Base-by-base conservation (phyloP, 805 yeast genomes). In the Candida silvicultrix region DNA sequence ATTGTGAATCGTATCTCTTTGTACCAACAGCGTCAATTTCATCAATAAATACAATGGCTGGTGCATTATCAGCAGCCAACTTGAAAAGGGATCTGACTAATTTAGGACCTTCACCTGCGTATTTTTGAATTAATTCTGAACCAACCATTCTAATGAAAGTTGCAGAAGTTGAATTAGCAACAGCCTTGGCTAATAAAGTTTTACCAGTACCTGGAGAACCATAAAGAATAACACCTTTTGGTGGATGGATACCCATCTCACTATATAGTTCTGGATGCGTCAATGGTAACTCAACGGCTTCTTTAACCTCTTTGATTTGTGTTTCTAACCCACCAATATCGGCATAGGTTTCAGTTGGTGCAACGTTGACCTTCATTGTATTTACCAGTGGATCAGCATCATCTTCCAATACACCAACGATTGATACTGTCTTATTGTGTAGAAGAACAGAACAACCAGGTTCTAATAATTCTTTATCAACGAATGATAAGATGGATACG, bases 171-270 rank as follows among this genome's bases (percentile, higher is more conserved):
- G 94, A 97, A 67, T 94, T 92, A 4, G 99, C 99, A 41, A 94
- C 99, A 0, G 99, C 99, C 66, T 90, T 92, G 14, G 98, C 98
- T 56, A 92, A 74, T 48, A 92, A 71, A 1, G 98, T 92, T 66
- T 92, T 92, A 58, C 98, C 98, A 3, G 98, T 92, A 67, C 98
- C 98, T 32, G 98, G 98, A 0, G 97, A 95, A 60, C 98, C 98
- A 63, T 92, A 92, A 48, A 92, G 74, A 57, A 92, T 90, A 44
- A 92, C 98, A 70, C 98, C 98, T 70, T 92, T 92, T 44, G 98
- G 98, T 12, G 97, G 98, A 62, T 90, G 89, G 60, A 92, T 92
- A 58, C 98, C 98, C 97, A 92, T 90, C 67, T 90, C 97, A 70
- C 94, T 97, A 67, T 90, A 92, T 57, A 92, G 72, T 66, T 92